phyloP scores from a whole-genome alignment of 2,329 filamentous ascomycete species.

The Fusarium begoniae region DNA sequence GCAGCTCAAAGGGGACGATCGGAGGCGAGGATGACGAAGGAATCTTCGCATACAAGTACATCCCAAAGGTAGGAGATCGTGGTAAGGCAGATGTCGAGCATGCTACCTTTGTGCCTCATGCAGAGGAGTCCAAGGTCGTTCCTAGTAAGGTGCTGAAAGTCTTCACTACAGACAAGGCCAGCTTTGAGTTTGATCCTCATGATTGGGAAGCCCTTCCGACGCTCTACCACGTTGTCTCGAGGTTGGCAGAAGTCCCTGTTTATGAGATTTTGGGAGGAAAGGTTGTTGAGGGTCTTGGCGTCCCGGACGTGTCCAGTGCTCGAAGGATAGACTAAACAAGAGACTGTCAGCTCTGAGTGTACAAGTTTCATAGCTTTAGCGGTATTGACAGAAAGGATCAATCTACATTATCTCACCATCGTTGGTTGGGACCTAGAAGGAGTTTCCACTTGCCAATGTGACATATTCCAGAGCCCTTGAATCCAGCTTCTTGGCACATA shows the following conservation, averaged over 20 bases:
- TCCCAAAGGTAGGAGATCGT: background rate
- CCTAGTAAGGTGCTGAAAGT: background rate
- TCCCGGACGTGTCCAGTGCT: background rate
- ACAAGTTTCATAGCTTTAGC: background rate
- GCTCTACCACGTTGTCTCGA: background rate
- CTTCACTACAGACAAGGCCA: background rate
- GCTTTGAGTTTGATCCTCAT: background rate
- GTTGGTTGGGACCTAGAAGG: too few relatives aligned
- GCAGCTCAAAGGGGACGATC: background rate
- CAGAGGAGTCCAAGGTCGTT: background rate
- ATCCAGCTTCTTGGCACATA: too few relatives aligned
- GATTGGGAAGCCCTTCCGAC: background rate
- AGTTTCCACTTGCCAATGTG: too few relatives aligned
- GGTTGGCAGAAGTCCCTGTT: background rate
- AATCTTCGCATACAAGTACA: background rate
- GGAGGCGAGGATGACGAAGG: background rate
- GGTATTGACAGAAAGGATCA: rapidly evolving
- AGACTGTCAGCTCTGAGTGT: rapidly evolving
- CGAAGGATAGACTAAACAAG: background rate
- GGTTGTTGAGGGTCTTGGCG: background rate
- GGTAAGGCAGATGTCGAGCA: background rate
- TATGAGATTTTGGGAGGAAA: background rate
- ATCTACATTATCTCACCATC: rapidly evolving
- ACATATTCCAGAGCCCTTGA: too few relatives aligned
- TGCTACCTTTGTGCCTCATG: background rate